Conservation (phyloP, 2,329 filamentous ascomycete species). For the Claviceps fusiformis region DNA sequence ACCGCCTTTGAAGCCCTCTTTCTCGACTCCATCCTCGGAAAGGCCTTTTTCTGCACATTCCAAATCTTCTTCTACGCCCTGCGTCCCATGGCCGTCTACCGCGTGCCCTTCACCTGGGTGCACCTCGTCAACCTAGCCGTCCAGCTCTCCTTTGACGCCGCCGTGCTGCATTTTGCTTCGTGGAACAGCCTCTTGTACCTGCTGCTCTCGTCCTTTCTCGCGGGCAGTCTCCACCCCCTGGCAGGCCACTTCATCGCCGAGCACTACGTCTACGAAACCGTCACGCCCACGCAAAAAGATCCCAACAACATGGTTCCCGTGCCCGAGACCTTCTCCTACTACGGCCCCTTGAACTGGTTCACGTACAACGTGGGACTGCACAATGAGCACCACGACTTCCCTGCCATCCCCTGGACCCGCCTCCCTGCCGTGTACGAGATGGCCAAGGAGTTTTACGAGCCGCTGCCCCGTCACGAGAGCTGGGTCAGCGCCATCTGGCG, state of each 20-base stretch:
- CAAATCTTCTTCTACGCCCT: conserved; percentile 98
- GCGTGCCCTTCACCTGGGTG: conserved; percentile 71
- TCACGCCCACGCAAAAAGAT: conserved; percentile 38
- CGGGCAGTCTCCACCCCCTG: conserved; percentile 83
- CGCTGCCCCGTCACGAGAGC: conserved; percentile 73
- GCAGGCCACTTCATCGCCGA: conserved; percentile 98
- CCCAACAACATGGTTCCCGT: conserved; percentile 51
- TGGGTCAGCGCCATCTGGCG: conserved; percentile 93
- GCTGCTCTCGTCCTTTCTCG: conserved; percentile 80
- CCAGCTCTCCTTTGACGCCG: conserved; percentile 66
- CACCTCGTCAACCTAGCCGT: conserved; percentile 69
- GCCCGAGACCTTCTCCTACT: conserved; percentile 95
- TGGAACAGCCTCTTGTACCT: conserved; percentile 64
- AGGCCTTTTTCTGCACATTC: conserved; percentile 98
- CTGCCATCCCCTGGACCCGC: conserved; percentile 86
- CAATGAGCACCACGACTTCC: conserved; percentile 99
- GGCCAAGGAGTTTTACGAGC: conserved; percentile 83
- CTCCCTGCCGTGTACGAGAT: conserved; percentile 65
- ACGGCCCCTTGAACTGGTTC: conserved; percentile 78
- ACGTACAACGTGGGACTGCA: conserved; percentile 97
- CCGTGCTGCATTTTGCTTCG: conserved; percentile 48
- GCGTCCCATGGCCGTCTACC: conserved; percentile 88
- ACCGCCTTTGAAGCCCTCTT: conserved; percentile 84
- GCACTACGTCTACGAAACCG: conserved; percentile 71
- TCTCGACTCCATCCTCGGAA: conserved; percentile 87